These are phyloP conservation scores for Tieghemostelium lacteum DNA, from an alignment of 78 protist species.

Conservation along the genomic window DNA sequence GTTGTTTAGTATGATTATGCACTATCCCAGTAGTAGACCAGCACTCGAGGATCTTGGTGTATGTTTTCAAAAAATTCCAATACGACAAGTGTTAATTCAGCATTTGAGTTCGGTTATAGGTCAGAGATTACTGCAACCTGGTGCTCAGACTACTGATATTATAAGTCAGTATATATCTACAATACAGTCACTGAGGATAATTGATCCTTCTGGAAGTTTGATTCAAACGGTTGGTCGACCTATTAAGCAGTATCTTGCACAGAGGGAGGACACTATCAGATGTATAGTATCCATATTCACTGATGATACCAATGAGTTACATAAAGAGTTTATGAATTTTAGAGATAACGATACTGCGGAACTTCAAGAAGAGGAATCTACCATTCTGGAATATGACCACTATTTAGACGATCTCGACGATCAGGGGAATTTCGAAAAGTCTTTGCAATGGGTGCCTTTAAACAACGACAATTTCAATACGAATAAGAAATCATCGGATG, in stretches of 20 bases:
- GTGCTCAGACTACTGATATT: constrained; percentile 87
- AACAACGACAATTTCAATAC: not conserved
- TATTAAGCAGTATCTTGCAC: constrained; percentile 64
- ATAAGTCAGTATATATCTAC: constrained; percentile 64
- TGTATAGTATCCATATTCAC: constrained; percentile 65
- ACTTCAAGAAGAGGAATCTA: not conserved
- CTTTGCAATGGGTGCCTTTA: not conserved
- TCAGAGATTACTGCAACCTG: constrained; percentile 85
- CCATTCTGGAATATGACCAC: constrained; percentile 3
- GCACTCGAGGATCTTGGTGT: constrained; percentile 78
- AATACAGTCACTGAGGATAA: constrained; percentile 61
- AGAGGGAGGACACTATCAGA: constrained; percentile 81
- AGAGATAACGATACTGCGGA: not conserved
- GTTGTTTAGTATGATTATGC: constrained; percentile 90
- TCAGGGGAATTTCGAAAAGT: not conserved
- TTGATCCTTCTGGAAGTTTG: constrained; percentile 80
- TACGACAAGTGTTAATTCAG: constrained; percentile 19
- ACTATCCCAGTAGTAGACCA: constrained; percentile 81
- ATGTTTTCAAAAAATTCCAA: constrained; percentile 30
- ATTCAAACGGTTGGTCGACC: constrained; percentile 73
- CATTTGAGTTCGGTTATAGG: constrained; percentile 14
- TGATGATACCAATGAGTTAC: constrained; percentile 57
- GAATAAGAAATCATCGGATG: not conserved
- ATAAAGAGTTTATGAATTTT: constrained; percentile 51
- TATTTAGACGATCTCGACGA: constrained; percentile 38